Evolutionary conservation across 495 filamentous ascomycete genomes (phyloP), one percentile per base, ranked within the genome.

Genomic region (Neurospora tetrasperma): DNA sequence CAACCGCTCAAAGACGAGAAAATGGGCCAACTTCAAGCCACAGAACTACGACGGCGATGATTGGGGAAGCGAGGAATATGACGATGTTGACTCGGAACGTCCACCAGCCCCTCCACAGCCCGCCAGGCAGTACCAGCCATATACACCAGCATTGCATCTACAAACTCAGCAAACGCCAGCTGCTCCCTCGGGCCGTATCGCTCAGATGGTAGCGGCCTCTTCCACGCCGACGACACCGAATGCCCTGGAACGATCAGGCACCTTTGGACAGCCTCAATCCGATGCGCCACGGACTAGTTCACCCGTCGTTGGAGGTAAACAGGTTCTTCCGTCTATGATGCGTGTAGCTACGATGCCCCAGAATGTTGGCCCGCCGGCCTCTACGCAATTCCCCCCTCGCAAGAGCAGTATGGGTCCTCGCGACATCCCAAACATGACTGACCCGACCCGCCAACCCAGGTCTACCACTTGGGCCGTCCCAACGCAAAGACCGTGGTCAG

Each of bases 31-130:
- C 76, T 96, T 96, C 31, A 96, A 95, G 79, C 85, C 89, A 44
- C 89, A 90, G 73, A 91, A 90, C 73, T 99, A 99, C 77, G 96
- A 94, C 77, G 96, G 94, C 73, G 94, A 93, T 75, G 95, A 97
- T 77, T 98, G 96, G 93, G 96, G 94, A 54, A 92, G 91, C 69
- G 92, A 93, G 42, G 92, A 91, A 46, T 91, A 94, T 73, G 92
- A 94, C 75, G 90, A 89, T 40, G 73, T 81, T 35, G 81, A 84
- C 11, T 11, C 41, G 12, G 84, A 88, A 16, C 81, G 84, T 23
- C 83, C 85, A n/a, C 80, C 81, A 14, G 80, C 82, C 6, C 79
- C 78, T 20, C 84, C 78, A 73, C 71, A 78, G 46, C 79, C 80
- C 10, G 35, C 73, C 23, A 77, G 75, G 12, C 78, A 77, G 7